Evolutionary conservation across 116 monocot genomes (phyloP), one percentile per base, ranked within the genome.

Genomic region (Trichopus zeylanicus): DNA sequence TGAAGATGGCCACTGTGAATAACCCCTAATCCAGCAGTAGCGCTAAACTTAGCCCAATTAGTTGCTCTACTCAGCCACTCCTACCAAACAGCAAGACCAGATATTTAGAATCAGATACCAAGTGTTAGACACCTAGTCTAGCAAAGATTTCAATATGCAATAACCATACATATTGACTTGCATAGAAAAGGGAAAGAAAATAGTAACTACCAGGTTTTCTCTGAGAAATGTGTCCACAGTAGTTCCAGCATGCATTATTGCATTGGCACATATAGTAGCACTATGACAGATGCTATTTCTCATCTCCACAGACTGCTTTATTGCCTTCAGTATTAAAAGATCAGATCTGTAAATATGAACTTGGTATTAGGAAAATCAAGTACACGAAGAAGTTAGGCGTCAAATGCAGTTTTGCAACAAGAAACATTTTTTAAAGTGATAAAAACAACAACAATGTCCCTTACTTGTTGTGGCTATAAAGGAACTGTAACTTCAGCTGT

Each of bases 271-370:
- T 21, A 91, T 91, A 39, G 97, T 97, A 21, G 97, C 91, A 77
- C 97, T 97, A 60, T 97, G 87, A 58, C 97, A 97, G 10, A 91
- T 90, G 74, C 91, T 91, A 56, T 97, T 97, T 72, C 97, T 87
- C 84, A 85, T 84, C 75, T 91, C 97, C 39, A 97, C 91, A 2
- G 91, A 84, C 64, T 97, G 97, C 58, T 91, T 97, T 74, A 97
- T 97, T 53, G 91, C 81, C 70, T 87, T 97, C 65, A 97, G 57
- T 64, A 97, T 91, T 51, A 82, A 74, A 66, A 97, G 84, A 67
- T 97, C 91, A 0, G 97, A 91, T 75, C 97, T 97, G 37, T 46
- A 67, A 19, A 48, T 21, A 57, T 5, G 49, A 30, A 37, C 25
- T 1, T 23, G 20, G 26, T 32, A 60, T 60, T 33, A 33, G 8